Conservation (phyloP, 495 filamentous ascomycete genomes). For the Aspergillus egyptiacus region DNA sequence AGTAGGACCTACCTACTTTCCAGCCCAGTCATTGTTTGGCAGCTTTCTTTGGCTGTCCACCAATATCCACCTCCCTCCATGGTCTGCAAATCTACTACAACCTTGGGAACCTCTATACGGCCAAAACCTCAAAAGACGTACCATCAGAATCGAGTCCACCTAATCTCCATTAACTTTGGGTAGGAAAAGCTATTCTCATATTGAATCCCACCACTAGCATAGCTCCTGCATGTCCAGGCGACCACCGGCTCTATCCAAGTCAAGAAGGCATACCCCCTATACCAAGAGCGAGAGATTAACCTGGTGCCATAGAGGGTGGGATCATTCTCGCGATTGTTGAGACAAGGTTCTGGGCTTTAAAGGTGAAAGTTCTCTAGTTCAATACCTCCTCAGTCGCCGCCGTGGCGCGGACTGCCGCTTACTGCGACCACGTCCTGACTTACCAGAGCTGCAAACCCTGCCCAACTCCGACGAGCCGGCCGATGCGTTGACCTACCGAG, state of each 20-base stretch:
- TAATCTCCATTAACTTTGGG: too few species aligned
- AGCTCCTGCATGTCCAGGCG: too few species aligned
- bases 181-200: neutral
- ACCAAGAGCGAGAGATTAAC: neutral
- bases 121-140: too few species aligned
- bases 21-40: neutral
- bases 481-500: neutral
- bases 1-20: too few species aligned
- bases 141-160: too few species aligned
- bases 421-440: neutral
- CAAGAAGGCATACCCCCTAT: neutral
- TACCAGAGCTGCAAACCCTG: neutral
- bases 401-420: neutral
- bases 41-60: neutral
- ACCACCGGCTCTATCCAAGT: too few species aligned
- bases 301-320: constrained; percentile 2
- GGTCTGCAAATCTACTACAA: neutral
- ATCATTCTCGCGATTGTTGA: neutral
- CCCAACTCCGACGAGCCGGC: neutral
- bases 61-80: neutral
- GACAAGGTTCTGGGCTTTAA: constrained; percentile 1
- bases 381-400: neutral
- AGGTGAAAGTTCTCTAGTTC: neutral
- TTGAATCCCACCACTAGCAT: too few species aligned
- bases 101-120: too few species aligned